Percentiles rank a stretch among this genome's conserved stretches.
Conservation (phyloP, 805 yeast genomes). For the Kurtzmaniella fragi region DNA sequence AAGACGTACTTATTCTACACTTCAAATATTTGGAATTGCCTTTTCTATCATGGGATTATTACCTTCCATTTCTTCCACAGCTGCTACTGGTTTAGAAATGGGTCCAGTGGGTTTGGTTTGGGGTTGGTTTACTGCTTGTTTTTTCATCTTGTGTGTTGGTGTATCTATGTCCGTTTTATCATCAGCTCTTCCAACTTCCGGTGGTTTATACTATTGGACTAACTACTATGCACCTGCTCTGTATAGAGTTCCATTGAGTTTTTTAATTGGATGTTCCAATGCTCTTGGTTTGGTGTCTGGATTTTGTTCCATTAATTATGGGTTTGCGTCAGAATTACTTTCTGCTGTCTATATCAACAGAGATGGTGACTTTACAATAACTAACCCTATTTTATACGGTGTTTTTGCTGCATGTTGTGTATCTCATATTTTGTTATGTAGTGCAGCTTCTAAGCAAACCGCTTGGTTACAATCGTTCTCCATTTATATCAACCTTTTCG, state of each 20-base stretch:
- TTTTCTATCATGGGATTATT: slow-evolving; percentile 31
- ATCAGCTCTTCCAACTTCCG: slow-evolving; percentile 23
- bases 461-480: slow-evolving; percentile 59
- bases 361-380: slow-evolving; percentile 53
- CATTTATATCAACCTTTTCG: slow-evolving; percentile 46
- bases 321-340: slow-evolving; percentile 55
- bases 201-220: slow-evolving; percentile 35
- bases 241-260: slow-evolving; percentile 49
- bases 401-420: slow-evolving; percentile 59
- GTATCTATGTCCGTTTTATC: slow-evolving; percentile 23
- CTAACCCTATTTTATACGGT: slow-evolving; percentile 55
- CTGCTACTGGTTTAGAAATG: slow-evolving; percentile 18
- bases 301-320: slow-evolving; percentile 63
- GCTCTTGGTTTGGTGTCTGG: slow-evolving; percentile 65
- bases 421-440: slow-evolving; percentile 48
- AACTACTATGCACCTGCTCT: slow-evolving; percentile 54
- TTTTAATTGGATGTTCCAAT: slow-evolving; percentile 62
- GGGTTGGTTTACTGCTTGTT: slow-evolving; percentile 25
- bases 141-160: slow-evolving; percentile 22
- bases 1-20: slow-evolving; percentile 26
- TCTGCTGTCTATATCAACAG: slow-evolving; percentile 52
- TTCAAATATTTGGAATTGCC: slow-evolving; percentile 54
- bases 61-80: slow-evolving; percentile 23
- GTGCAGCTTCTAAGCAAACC: slow-evolving; percentile 50
- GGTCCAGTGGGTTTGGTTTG: slow-evolving; percentile 29